Evolutionary conservation across 2,329 filamentous ascomycete species (phyloP).

Genomic region (Coleophoma cylindrospora): DNA sequence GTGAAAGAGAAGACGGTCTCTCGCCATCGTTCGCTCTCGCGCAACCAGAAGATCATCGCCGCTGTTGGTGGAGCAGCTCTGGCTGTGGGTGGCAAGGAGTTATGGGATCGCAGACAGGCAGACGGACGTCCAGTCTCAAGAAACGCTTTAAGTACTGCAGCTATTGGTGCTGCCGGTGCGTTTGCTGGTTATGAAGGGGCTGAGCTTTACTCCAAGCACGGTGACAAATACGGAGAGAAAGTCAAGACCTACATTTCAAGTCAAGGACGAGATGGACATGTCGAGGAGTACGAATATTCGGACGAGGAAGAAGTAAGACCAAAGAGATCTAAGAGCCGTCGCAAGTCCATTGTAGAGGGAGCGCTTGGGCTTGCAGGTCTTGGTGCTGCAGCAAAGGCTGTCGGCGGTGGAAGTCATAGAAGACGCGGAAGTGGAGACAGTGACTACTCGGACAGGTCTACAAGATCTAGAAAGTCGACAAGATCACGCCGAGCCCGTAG

Average conservation of each 20-base stretch:
- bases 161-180: slow-evolving; percentile 58
- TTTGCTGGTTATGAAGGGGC: slow-evolving; percentile 60
- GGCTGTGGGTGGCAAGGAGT: slow-evolving; percentile 60
- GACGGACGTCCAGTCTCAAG: slow-evolving; percentile 43
- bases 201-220: slow-evolving; percentile 56
- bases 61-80: slow-evolving; percentile 61
- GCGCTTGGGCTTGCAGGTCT: slow-evolving; percentile 57
- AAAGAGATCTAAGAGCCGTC: slow-evolving; percentile 44
- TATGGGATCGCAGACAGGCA: slow-evolving; percentile 57
- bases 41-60: slow-evolving; percentile 62
- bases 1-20: slow-evolving; percentile 51
- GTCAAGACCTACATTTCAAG: slow-evolving; percentile 49
- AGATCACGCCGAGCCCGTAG: slow-evolving; percentile 47
- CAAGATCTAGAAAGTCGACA: slow-evolving; percentile 5
- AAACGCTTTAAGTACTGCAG: slow-evolving; percentile 54
- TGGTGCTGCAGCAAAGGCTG: slow-evolving; percentile 55
- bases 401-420: slow-evolving; percentile 38
- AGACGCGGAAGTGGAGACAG: slow-evolving; percentile 33
- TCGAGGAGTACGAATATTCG: slow-evolving; percentile 48
- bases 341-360: slow-evolving; percentile 60
- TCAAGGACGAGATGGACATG: slow-evolving; percentile 46
- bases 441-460: slow-evolving; percentile 39
- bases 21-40: slow-evolving; percentile 47
- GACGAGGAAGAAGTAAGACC: slow-evolving; percentile 47
- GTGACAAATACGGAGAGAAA: slow-evolving; percentile 27